Evolutionary conservation across 768 basidiomycete species (phyloP).

Genomic region (Chalciporus pseudorubinellus): DNA sequence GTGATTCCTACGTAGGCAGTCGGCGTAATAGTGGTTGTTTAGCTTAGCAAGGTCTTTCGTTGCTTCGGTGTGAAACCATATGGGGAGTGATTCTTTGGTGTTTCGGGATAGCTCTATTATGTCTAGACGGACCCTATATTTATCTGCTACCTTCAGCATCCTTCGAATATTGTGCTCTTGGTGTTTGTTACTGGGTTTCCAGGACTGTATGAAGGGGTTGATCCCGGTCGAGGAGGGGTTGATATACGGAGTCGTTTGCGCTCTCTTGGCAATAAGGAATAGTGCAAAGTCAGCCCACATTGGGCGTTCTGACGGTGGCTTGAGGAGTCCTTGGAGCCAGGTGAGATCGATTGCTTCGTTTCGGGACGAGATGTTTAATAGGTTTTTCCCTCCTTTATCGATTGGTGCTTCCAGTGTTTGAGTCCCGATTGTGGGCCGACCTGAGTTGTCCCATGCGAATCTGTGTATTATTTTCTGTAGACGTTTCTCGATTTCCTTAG

Average conservation of each 20-base stretch:
- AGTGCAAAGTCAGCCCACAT: neutral
- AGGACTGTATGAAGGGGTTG: neutral
- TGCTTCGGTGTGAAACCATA: neutral
- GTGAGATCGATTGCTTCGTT: neutral
- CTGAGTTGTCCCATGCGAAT: conserved; percentile 11
- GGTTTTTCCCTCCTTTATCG: conserved; percentile 5
- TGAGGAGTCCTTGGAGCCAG: neutral
- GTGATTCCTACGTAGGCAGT: neutral
- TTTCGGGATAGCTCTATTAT: neutral
- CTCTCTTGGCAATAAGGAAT: neutral
- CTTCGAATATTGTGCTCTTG: no score
- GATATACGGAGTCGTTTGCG: neutral
- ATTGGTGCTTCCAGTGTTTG: neutral
- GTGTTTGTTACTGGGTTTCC: neutral
- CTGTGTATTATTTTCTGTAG: neutral
- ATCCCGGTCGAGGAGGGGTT: neutral
- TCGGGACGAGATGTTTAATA: neutral
- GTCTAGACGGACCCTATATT: neutral
- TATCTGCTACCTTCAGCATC: neutral
- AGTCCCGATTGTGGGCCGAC: no score
- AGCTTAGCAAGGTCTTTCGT: neutral
- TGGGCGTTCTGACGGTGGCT: rapidly evolving
- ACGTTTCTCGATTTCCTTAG: neutral
- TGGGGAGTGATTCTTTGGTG: neutral
- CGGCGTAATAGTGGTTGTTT: neutral